Evolutionary conservation across 2,329 filamentous ascomycete species (phyloP).

Genomic region (Colletotrichum phormii): DNA sequence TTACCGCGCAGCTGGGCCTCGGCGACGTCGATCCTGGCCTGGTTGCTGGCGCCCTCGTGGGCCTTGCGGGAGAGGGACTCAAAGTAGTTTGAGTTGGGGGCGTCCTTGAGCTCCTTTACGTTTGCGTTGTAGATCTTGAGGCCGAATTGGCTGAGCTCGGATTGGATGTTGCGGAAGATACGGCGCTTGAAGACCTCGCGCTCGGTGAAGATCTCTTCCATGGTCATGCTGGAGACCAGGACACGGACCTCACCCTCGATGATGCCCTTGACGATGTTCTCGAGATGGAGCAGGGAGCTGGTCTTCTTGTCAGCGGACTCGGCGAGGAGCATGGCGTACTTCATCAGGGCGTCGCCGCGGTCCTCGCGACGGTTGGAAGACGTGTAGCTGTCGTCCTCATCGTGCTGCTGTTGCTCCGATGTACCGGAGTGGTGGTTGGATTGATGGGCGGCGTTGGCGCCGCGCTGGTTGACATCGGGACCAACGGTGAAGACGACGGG

Average conservation of each 20-base stretch:
- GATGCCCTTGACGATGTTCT: constrained; percentile 89
- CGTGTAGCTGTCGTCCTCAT: constrained; percentile 34
- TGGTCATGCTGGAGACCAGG: constrained; percentile 89
- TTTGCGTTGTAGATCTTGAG: constrained; percentile 79
- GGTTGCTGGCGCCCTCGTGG: constrained; percentile 86
- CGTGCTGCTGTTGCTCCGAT: constrained; percentile 27
- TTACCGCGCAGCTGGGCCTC: constrained; percentile 74
- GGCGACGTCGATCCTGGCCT: constrained; percentile 76
- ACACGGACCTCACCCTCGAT: constrained; percentile 90
- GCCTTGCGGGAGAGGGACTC: constrained; percentile 84
- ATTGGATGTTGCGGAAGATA: constrained; percentile 80
- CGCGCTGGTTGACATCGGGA: constrained; percentile 75
- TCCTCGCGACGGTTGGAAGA: constrained; percentile 56
- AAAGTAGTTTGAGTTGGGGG: constrained; percentile 85
- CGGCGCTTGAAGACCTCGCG: constrained; percentile 81
- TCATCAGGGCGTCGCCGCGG: constrained; percentile 74
- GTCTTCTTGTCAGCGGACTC: constrained; percentile 68
- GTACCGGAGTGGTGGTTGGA: constrained; percentile 34
- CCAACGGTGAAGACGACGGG: constrained; percentile 90
- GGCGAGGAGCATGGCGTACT: constrained; percentile 85
- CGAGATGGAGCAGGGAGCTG: constrained; percentile 70
- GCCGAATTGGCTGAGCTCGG: constrained; percentile 84
- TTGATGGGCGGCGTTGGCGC: constrained; percentile 52
- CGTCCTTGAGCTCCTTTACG: constrained; percentile 89
- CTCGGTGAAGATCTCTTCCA: constrained; percentile 89